Base-by-base conservation (phyloP, 768 basidiomycete genomes). In the Mycena indigotica region DNA sequence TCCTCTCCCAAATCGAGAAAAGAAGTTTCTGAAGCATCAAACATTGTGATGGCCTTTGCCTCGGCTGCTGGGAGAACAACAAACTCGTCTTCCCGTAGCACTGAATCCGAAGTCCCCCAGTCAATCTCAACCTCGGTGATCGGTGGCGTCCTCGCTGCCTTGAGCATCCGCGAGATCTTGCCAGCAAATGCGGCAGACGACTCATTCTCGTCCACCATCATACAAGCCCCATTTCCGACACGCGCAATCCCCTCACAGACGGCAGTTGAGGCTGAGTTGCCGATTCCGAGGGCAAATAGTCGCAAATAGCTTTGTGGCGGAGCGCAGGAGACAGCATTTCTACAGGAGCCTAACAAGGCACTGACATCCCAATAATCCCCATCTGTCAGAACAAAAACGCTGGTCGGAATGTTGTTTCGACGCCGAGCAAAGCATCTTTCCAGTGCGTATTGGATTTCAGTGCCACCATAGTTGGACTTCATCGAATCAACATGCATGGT, bases 271-370 rank as follows among this genome's bases (percentile, higher is more conserved):
- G 70, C 75, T 0, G 55, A 58, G 15, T 64, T 32, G 10, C 82
- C 82, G 12, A 83, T 77, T 0, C 81, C 81, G 1, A 83, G 73
- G 4, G 75, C 71, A 50, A 79, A 83, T 5, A 80, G 65, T 1
- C 81, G 76, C 4, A 77, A 28, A n/a, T 66, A 63, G 0, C 70
- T 70, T 0, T 66, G 40, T 0, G 59, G 35, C 3, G 65, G 48
- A 6, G 71, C 59, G 17, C 38, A 44, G 1, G 13, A 56, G 4
- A 77, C 63, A 8, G 71, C 72, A 3, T 50, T 35, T 2, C 66
- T 19, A 25, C 58, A 57, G n/a, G 46, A 57, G 17, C 5, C 19
- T 8, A 59, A 21, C 1, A 71, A 50, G 0, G 55, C 40, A 15
- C 69, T 50, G 1, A 38, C 1, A 17, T 63, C 60, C 56, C 61